These are phyloP conservation scores for Beauveria brongniartii DNA, from an alignment of 2,329 filamentous ascomycete species.

Conservation along the genomic window DNA sequence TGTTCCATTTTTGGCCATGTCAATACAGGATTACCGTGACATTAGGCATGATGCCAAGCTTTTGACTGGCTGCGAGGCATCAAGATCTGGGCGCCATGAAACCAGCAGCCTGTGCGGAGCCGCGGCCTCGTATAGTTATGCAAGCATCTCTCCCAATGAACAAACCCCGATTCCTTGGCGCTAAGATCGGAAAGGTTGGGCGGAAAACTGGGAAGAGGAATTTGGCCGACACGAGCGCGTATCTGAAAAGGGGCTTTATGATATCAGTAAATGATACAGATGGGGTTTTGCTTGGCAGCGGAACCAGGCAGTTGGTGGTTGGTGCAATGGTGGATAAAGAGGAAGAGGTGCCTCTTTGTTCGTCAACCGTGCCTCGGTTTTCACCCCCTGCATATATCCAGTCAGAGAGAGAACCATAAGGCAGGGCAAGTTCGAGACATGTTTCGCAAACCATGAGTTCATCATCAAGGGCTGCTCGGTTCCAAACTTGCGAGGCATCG, in stretches of 20 bases:
- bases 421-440: not conserved
- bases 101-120: not conserved
- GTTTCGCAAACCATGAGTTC: not conserved
- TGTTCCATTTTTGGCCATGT: too few species aligned
- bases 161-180: not conserved
- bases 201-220: not conserved
- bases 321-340: too few species aligned
- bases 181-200: not conserved
- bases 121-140: constrained; percentile 16
- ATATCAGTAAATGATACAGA: not conserved
- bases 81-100: constrained; percentile 4
- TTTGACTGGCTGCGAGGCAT: not conserved
- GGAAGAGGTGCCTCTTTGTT: too few species aligned
- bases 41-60: not conserved
- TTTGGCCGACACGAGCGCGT: too few species aligned
- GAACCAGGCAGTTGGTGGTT: not conserved
- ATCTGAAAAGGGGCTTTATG: too few species aligned
- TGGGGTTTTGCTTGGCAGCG: not conserved
- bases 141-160: constrained; percentile 9
- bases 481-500: not conserved
- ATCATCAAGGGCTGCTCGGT: too few species aligned
- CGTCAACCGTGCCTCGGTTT: too few species aligned
- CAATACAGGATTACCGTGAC: not conserved
- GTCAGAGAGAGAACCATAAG: too few species aligned
- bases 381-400: not conserved